Evolutionary conservation across 2,329 filamentous ascomycete species (phyloP).

Genomic region (Paracorniculantispora psalliotae): DNA sequence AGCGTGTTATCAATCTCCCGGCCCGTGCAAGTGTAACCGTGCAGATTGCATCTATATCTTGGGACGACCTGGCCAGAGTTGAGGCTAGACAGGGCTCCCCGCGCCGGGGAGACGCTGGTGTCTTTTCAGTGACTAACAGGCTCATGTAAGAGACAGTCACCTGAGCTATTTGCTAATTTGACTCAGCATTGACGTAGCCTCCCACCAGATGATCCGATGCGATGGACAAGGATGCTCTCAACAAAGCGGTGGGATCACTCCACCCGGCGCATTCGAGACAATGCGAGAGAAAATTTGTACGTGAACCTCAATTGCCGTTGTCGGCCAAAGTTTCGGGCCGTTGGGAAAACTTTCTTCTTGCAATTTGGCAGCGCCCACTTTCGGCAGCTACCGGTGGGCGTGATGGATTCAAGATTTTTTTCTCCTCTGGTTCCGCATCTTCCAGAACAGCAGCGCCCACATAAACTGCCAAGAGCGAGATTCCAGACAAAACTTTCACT

Average conservation of each 20-base stretch:
- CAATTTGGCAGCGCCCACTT: background rate
- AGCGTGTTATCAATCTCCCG: background rate
- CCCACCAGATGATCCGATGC: background rate
- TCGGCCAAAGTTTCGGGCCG: background rate
- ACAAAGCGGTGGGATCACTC: background rate
- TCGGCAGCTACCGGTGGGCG: background rate
- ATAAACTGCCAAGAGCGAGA: background rate
- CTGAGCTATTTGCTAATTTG: background rate
- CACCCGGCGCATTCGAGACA: background rate
- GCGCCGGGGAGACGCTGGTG: background rate
- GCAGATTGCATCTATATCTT: too few species aligned
- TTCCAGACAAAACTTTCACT: background rate
- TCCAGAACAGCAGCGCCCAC: background rate
- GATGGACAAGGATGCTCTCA: background rate
- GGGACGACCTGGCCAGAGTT: background rate
- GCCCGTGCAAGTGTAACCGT: background rate
- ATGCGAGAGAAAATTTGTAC: background rate
- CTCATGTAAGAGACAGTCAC: background rate
- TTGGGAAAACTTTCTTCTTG: background rate
- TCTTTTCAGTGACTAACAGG: background rate
- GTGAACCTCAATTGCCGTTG: background rate
- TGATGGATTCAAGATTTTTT: background rate
- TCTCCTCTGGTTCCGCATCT: background rate
- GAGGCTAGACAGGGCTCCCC: background rate
- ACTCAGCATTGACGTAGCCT: background rate